Evolutionary conservation across 2,329 filamentous ascomycete genomes (phyloP).

Genomic region (Davidsoniella neocaledoniae): DNA sequence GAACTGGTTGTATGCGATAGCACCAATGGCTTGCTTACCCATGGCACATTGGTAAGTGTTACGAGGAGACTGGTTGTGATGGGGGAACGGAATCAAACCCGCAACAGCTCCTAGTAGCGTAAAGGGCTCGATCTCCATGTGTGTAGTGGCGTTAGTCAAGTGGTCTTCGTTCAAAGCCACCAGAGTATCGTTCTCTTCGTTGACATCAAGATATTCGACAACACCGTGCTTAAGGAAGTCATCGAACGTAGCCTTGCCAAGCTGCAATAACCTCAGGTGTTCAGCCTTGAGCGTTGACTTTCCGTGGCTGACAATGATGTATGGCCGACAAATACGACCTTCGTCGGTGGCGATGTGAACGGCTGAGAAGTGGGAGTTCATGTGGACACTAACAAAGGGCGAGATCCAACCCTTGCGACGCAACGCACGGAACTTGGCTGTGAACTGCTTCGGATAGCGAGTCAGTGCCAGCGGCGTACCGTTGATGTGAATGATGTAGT

Average conservation of each 20-base stretch:
- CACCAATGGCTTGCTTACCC: slow-evolving; percentile 90
- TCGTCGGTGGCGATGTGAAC: slow-evolving; percentile 96
- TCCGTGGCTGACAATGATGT: slow-evolving; percentile 85
- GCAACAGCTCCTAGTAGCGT: slow-evolving; percentile 91
- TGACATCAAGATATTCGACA: slow-evolving; percentile 93
- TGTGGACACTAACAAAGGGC: slow-evolving; percentile 90
- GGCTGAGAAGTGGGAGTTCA: slow-evolving; percentile 80
- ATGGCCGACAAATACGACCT: slow-evolving; percentile 84
- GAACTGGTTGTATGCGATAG: slow-evolving; percentile 95
- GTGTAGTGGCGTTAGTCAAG: slow-evolving; percentile 69
- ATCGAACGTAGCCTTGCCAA: slow-evolving; percentile 76
- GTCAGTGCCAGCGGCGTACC: slow-evolving; percentile 86
- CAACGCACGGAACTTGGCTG: slow-evolving; percentile 70
- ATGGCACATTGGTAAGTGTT: slow-evolving; percentile 93
- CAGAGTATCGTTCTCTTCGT: slow-evolving; percentile 93
- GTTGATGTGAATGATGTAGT: slow-evolving; percentile 87
- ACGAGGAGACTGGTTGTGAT: slow-evolving; percentile 96
- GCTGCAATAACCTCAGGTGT: slow-evolving; percentile 66
- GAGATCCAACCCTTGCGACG: slow-evolving; percentile 82
- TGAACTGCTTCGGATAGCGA: slow-evolving; percentile 68
- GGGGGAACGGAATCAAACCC: slow-evolving; percentile 90
- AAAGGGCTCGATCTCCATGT: slow-evolving; percentile 95
- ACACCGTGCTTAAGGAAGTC: slow-evolving; percentile 81
- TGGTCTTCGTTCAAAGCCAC: slow-evolving; percentile 81
- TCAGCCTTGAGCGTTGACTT: slow-evolving; percentile 63